Base-by-base conservation (phyloP, 371 early-diverging fungal species). In the Apophysomyces trapeziformis region DNA sequence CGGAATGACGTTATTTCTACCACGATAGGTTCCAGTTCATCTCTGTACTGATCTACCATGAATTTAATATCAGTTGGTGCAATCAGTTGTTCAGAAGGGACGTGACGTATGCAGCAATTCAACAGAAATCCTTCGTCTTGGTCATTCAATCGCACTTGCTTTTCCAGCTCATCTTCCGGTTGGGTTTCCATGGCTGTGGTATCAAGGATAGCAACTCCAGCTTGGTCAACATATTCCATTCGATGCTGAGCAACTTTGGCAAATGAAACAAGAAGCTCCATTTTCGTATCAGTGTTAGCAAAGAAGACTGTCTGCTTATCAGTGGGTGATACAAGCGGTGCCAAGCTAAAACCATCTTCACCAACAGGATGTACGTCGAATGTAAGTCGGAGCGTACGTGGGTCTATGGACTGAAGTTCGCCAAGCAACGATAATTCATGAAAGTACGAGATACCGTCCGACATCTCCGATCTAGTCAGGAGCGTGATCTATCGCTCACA, bases 1-100 rank as follows among this genome's bases (percentile, higher is more conserved):
- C 60, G 45, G 8, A 73, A 16, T 18, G 54, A 50, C 7, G 54
- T 32, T 9, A 50, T 50, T 21, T 50, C 54, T 35, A 50, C 54
- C 1, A 50, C 54, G 0, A 50, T 21, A 11, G 54, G 21, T 5
- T 50, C 1, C 21, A 9, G 21, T 4, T n/a, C 11, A 26, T 50
- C 54, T 11, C 21, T 50, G 54, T 18, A 50, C 5, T 50, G 21
- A 1, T 50, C 54, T 9, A 50, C 21, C 9, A 50, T 7, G 54
- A 21, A 7, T n/a, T 11, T n/a, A 5, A 21, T 5, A 21, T 18
- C 54, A 9, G 16, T 26, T 21, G 54, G 21, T 21, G 16, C 11
- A 9, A 18, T 26, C 21, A 50, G 21, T 21, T 21, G 21, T 11
- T 50, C 54, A 2, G 21, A 21, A 26, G 54, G 54, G 9, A 50